A percentile compares a stretch with the other conserved stretches of the same genome.
These are phyloP conservation scores for Pholiota adiposa DNA, from an alignment of 1,284 basidiomycete species.

Conservation along the genomic window DNA sequence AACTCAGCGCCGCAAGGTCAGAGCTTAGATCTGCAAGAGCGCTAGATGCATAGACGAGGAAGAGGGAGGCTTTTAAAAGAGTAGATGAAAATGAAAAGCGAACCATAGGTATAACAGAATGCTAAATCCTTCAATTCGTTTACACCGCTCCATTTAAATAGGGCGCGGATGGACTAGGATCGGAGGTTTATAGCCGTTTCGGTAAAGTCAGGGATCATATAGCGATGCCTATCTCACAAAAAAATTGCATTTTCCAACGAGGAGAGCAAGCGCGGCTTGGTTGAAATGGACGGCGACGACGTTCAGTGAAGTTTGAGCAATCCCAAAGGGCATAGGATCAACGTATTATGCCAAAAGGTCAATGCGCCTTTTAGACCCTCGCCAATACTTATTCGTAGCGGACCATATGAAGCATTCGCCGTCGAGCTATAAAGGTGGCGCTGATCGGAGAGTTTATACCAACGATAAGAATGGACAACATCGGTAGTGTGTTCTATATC, in stretches of 20 bases:
- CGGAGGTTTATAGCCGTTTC: background rate
- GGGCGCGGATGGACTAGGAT: too few species aligned
- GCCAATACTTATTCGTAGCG: too few species aligned
- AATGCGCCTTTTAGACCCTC: background rate
- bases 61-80: background rate
- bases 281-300: background rate
- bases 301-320: background rate
- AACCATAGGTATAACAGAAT: background rate
- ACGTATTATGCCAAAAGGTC: background rate
- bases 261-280: background rate
- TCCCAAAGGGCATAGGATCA: background rate
- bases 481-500: too few species aligned
- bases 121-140: background rate
- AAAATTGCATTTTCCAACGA: background rate
- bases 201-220: background rate
- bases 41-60: background rate
- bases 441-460: too few species aligned
- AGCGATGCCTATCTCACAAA: background rate
- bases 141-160: background rate
- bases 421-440: too few species aligned
- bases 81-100: background rate
- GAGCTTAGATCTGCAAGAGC: conserved; percentile 17
- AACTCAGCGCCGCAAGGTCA: conserved; percentile 10
- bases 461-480: too few species aligned
- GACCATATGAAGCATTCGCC: too few species aligned